A percentile compares a stretch with the other conserved stretches of the same genome.
Evolutionary conservation across 192 early-diverging fungal genomes (phyloP).

Genomic region (Umbelopsis sp.): DNA sequence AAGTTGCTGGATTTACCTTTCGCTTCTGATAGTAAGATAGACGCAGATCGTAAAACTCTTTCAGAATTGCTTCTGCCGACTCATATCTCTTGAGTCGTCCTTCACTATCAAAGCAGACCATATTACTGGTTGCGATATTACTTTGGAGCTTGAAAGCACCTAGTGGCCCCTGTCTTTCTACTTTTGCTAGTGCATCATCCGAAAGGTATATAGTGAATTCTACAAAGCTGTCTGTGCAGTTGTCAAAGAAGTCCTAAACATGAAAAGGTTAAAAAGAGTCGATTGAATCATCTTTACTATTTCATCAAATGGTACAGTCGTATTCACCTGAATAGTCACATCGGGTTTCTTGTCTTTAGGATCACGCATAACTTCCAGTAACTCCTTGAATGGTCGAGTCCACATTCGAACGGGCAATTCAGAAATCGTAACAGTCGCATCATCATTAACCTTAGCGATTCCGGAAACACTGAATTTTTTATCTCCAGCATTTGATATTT

Average conservation of each 20-base stretch:
- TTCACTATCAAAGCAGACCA: constrained; percentile 92
- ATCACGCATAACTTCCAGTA: constrained; percentile 59
- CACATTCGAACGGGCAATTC: constrained; percentile 90
- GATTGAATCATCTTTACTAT: not conserved
- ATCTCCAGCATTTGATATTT: constrained; percentile 57
- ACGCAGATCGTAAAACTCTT: constrained; percentile 88
- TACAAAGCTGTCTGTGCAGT: constrained; percentile 67
- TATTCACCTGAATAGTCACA: constrained; percentile 54
- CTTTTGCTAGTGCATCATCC: constrained; percentile 67
- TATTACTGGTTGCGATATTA: constrained; percentile 80
- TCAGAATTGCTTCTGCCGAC: constrained; percentile 76
- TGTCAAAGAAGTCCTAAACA: constrained; percentile 64
- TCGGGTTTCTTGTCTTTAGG: constrained; percentile 67
- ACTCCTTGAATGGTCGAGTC: constrained; percentile 88
- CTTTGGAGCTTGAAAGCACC: constrained; percentile 79
- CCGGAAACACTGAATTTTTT: constrained; percentile 74
- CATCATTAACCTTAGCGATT: constrained; percentile 65
- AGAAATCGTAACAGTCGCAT: constrained; percentile 79
- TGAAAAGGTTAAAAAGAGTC: not conserved
- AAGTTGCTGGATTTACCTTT: constrained; percentile 61
- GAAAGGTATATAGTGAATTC: constrained; percentile 69
- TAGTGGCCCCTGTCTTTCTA: constrained; percentile 77
- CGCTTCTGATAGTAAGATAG: constrained; percentile 84
- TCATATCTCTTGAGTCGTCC: constrained; percentile 84
- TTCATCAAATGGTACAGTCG: not conserved